A percentile compares a stretch with the other conserved stretches of the same genome.
Conservation (phyloP, 257 asterid genomes). For the Nicotiana sylvestris region DNA sequence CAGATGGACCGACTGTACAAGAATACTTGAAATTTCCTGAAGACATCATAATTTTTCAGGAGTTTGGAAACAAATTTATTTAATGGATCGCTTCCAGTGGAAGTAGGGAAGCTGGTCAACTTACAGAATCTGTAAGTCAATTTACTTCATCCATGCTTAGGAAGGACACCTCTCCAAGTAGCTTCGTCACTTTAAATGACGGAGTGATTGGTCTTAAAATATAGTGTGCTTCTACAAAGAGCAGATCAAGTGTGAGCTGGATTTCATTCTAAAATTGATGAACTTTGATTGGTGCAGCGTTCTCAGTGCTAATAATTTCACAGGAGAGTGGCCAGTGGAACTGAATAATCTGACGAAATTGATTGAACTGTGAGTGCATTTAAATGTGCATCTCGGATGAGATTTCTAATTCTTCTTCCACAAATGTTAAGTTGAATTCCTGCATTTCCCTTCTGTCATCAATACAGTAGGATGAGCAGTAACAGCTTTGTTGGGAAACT, state of each 20-base stretch:
- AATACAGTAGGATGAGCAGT: conserved; percentile 52
- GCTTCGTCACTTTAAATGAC: background rate
- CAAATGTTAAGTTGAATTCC: background rate
- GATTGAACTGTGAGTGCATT: conserved; percentile 40
- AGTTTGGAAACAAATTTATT: conserved; percentile 56
- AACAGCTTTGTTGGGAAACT: conserved; percentile 47
- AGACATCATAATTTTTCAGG: conserved; percentile 32
- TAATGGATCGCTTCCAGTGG: conserved; percentile 46
- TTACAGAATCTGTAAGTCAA: conserved; percentile 40
- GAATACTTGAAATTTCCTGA: conserved; percentile 11
- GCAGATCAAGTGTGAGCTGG: background rate
- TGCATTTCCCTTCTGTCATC: background rate
- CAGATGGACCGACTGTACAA: background rate
- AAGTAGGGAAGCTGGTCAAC: conserved; percentile 53
- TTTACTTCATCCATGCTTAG: background rate
- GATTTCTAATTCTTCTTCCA: background rate
- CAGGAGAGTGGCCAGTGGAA: conserved; percentile 42
- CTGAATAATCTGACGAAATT: conserved; percentile 31
- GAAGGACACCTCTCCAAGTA: background rate
- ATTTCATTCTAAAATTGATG: background rate
- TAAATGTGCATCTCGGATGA: background rate
- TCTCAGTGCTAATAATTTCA: conserved; percentile 42
- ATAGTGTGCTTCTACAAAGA: background rate
- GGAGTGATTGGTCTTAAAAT: background rate
- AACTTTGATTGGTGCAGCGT: conserved; percentile 29